phyloP scores from a whole-genome alignment of 176 grass and related monocot genomes.

The Eragrostis nindensis region DNA sequence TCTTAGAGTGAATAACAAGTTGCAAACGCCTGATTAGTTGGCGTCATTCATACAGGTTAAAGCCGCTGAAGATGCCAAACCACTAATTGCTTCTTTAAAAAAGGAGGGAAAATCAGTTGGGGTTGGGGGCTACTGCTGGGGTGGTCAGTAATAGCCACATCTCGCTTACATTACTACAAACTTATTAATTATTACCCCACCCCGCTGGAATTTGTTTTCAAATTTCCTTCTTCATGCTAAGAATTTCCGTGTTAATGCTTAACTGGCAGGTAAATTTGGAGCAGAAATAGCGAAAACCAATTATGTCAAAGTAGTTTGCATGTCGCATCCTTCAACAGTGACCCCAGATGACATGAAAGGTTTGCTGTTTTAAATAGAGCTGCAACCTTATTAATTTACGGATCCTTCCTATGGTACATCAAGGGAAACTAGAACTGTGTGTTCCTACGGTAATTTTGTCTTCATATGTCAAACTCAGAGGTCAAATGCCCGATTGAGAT shows the following conservation, averaged over 20 bases:
- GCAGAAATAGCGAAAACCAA: slow-evolving; percentile 35
- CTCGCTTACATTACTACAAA: neutral
- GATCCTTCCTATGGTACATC: neutral
- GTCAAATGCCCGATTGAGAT: slow-evolving; percentile 39
- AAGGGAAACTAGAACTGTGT: neutral
- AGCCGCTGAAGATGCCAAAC: slow-evolving; percentile 38
- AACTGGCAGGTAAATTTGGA: slow-evolving; percentile 32
- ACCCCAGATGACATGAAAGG: slow-evolving; percentile 43
- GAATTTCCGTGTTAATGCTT: neutral
- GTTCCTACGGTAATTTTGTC: neutral
- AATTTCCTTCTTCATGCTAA: neutral
- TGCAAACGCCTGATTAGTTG: neutral
- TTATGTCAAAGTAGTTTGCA: slow-evolving; percentile 24
- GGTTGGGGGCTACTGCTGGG: slow-evolving; percentile 48
- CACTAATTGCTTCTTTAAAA: slow-evolving; percentile 32
- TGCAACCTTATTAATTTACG: no score
- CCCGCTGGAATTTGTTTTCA: neutral
- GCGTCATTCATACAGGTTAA: slow-evolving; percentile 15
- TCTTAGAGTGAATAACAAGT: neutral
- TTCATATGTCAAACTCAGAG: neutral
- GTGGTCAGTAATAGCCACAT: slow-evolving; percentile 4
- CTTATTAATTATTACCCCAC: neutral
- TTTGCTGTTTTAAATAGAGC: neutral
- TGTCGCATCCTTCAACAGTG: slow-evolving; percentile 33
- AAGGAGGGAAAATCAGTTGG: slow-evolving; percentile 13